Evolutionary conservation across 352 stramenopile genomes (phyloP), one percentile per base, ranked within the genome.

Genomic region (Pelagophyceae sp.): DNA sequence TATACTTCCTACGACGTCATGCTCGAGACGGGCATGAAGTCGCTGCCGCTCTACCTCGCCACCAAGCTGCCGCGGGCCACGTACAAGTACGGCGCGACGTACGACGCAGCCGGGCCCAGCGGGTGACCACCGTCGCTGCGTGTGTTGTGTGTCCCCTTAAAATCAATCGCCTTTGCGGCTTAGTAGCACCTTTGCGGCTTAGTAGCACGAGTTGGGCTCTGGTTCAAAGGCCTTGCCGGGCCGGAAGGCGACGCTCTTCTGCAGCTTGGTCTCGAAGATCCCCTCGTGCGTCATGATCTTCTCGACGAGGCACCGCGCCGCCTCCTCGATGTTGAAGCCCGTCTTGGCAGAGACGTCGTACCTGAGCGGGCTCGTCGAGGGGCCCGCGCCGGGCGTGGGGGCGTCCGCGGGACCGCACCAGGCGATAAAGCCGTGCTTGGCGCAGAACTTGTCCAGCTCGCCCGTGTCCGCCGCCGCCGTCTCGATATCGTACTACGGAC

Each of bases 1-100:
- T 51, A 72, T 1, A 75, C 75, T 0, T 19, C 69, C 50, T 72
- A 80, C n/a, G 37, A 81, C 33, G 72, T 40, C 35, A 29, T 58
- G 25, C 32, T 63, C 29, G 15, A n/a, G n/a, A n/a, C n/a, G n/a
- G n/a, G n/a, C n/a, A n/a, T n/a, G n/a, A n/a, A n/a, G n/a, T n/a
- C n/a, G n/a, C n/a, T n/a, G n/a, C n/a, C n/a, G n/a, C n/a, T n/a
- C n/a, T n/a, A n/a, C n/a, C n/a, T n/a, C n/a, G n/a, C n/a, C n/a
- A n/a, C n/a, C n/a, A n/a, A n/a, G n/a, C n/a, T n/a, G n/a, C n/a
- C n/a, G n/a, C n/a, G n/a, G n/a, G n/a, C n/a, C n/a, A n/a, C n/a
- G n/a, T n/a, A n/a, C n/a, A n/a, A n/a, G n/a, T n/a, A n/a, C n/a
- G n/a, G n/a, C n/a, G n/a, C n/a, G n/a, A n/a, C n/a, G n/a, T n/a